A percentile compares a stretch with the other conserved stretches of the same genome.
These are phyloP conservation scores for Leucaena leucocephala DNA, from an alignment of 306 rosid species.

Conservation along the genomic window DNA sequence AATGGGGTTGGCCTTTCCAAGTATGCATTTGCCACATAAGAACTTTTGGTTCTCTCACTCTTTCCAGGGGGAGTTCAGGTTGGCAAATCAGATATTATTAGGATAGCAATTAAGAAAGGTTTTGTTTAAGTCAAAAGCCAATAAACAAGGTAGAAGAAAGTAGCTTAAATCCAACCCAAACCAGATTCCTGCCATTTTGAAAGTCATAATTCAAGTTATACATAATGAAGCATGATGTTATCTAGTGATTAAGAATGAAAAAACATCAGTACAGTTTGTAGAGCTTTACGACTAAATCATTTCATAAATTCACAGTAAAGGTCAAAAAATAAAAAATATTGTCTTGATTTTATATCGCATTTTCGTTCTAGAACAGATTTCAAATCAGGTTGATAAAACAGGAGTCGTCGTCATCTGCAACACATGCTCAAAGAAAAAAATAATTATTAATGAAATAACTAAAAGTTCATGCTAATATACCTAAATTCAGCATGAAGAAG, in stretches of 20 bases:
- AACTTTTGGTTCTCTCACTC: not conserved
- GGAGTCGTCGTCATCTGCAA: slow-evolving; percentile 14
- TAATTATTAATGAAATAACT: slow-evolving; percentile 28
- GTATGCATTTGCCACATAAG: not conserved
- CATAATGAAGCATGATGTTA: not conserved
- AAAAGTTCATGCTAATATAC: slow-evolving; percentile 43
- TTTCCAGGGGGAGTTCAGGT: not conserved
- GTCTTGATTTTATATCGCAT: not conserved
- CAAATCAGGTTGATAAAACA: not conserved
- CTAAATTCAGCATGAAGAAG: slow-evolving; percentile 86
- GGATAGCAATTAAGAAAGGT: slow-evolving; percentile 18
- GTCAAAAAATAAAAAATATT: not conserved
- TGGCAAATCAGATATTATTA: slow-evolving; percentile 4
- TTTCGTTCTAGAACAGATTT: slow-evolving; percentile 22
- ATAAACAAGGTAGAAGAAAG: not conserved
- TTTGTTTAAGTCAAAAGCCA: not conserved
- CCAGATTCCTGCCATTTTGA: not conserved
- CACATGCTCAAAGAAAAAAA: not conserved
- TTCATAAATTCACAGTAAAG: not conserved
- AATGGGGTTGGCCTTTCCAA: not conserved
- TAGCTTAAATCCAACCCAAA: not conserved
- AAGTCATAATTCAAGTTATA: not conserved
- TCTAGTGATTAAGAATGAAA: not conserved
- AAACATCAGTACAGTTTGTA: not conserved
- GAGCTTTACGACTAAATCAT: not conserved